phyloP scores from a whole-genome alignment of 305 asterid species.

The Fraxinus angustifolia region DNA sequence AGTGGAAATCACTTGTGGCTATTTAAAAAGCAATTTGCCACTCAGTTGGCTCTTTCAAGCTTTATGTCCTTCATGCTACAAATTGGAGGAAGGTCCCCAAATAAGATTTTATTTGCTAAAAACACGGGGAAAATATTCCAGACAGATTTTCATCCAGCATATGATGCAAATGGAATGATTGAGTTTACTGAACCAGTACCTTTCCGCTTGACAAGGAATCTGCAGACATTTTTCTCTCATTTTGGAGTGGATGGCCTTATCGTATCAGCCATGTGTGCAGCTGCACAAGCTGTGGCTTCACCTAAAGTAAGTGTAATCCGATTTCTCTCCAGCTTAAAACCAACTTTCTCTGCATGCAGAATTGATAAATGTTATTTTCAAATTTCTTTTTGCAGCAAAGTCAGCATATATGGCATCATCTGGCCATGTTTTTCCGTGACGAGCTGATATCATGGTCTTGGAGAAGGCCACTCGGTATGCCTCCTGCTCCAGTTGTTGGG shows the following conservation, averaged over 20 bases:
- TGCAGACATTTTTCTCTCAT: conserved; percentile 93
- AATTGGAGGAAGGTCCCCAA: conserved; percentile 97
- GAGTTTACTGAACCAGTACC: conserved; percentile 97
- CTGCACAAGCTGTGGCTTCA: conserved; percentile 95
- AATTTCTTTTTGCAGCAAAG: conserved; percentile 65
- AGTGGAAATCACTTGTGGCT: conserved; percentile 96
- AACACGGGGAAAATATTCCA: conserved; percentile 97
- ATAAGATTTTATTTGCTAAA: conserved; percentile 93
- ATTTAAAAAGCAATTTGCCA: conserved; percentile 94
- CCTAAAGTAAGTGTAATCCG: conserved; percentile 62
- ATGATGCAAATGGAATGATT: conserved; percentile 93
- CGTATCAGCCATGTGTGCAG: conserved; percentile 94
- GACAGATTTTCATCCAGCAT: conserved; percentile 98
- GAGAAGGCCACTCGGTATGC: conserved; percentile 93
- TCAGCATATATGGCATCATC: conserved; percentile 93
- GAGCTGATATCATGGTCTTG: conserved; percentile 97
- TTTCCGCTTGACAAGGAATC: conserved; percentile 91
- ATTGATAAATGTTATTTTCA: conserved; percentile 8
- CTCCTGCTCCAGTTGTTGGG: conserved; percentile 65
- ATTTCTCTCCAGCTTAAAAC: not conserved
- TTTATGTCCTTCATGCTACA: conserved; percentile 96
- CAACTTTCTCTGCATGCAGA: not conserved
- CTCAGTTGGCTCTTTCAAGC: conserved; percentile 94
- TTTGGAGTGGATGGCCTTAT: conserved; percentile 97
- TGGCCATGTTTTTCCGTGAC: conserved; percentile 98